Evolutionary conservation across 805 yeast genomes (phyloP), one percentile per base, ranked within the genome.

Genomic region (Tanozyma kutaoensis): DNA sequence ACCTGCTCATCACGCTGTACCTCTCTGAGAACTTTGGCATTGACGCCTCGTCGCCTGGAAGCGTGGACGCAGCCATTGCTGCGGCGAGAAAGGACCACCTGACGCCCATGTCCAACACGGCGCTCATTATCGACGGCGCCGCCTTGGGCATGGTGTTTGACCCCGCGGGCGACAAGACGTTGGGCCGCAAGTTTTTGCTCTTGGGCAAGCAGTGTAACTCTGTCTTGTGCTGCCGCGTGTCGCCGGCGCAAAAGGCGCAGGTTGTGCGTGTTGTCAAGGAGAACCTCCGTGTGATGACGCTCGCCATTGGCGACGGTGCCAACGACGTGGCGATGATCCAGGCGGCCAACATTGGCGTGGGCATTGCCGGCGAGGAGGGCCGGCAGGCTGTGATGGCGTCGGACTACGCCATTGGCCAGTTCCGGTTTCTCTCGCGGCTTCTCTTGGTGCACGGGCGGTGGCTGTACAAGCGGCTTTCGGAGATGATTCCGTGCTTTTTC

Each of bases 301-400:
- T 80, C 31, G 88, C 91, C 6, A 78, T 80, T 46, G 93, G 93
- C 39, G 93, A 80, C 52, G 93, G 93, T 29, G 74, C 91, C 13
- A 80, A 80, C 46, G 93, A 80, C 55, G 93, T 80, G 35, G 86
- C 93, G 9, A 80, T 80, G 93, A 80, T 80, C 38, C 93, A 80
- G 50, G 74, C 85, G 16, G 91, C 93, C 1, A 76, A 80, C 52
- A 76, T 80, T 24, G 93, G 93, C 43, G 79, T 80, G 30, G 93
- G 93, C 55, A 80, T 80, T 45, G 86, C 86, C 3, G 93, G 93
- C 54, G 91, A 80, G 57, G 93, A 80, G 58, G 93, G 93, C 45
- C 60, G 91, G 34, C 91, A 79, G 51, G 91, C 91, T 12, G 91
- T 70, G 4, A 80, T 80, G 93, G 75, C 85, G 15, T 75, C 88